These are phyloP conservation scores for Metschnikowia lochheadii DNA, from an alignment of 805 yeast genomes.

Conservation along the genomic window DNA sequence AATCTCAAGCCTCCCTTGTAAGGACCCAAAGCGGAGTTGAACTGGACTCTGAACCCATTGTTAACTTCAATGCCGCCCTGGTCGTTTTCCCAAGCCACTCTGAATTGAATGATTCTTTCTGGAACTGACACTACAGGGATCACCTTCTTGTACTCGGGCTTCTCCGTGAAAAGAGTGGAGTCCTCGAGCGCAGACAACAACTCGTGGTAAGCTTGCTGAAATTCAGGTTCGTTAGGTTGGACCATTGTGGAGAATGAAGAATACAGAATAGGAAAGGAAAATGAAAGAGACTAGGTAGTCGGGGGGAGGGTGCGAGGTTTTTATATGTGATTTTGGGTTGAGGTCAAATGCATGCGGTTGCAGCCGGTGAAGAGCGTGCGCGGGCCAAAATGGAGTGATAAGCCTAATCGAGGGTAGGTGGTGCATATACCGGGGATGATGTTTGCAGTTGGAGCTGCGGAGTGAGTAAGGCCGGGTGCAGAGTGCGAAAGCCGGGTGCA, in stretches of 20 bases:
- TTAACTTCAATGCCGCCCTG: conserved; percentile 86
- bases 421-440: too few species aligned
- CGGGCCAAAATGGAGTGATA: background rate
- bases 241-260: conserved; percentile 42
- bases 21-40: conserved; percentile 97
- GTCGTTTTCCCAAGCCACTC: conserved; percentile 98
- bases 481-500: too few species aligned
- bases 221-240: conserved; percentile 94
- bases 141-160: conserved; percentile 86
- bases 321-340: background rate
- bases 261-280: background rate
- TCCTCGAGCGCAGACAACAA: conserved; percentile 82
- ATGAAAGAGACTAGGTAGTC: too few species aligned
- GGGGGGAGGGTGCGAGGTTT: background rate
- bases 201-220: conserved; percentile 97
- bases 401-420: background rate
- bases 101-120: conserved; percentile 93
- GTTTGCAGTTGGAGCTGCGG: too few species aligned
- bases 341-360: background rate
- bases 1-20: conserved; percentile 98
- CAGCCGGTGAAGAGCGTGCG: background rate
- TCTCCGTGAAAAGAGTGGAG: conserved; percentile 82
- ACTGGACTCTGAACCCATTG: conserved; percentile 97
- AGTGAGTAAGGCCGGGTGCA: too few species aligned
- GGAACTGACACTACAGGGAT: conserved; percentile 90